Conservation (phyloP, 2,329 filamentous ascomycete species). For the Aspergillus pseudoglaucus region DNA sequence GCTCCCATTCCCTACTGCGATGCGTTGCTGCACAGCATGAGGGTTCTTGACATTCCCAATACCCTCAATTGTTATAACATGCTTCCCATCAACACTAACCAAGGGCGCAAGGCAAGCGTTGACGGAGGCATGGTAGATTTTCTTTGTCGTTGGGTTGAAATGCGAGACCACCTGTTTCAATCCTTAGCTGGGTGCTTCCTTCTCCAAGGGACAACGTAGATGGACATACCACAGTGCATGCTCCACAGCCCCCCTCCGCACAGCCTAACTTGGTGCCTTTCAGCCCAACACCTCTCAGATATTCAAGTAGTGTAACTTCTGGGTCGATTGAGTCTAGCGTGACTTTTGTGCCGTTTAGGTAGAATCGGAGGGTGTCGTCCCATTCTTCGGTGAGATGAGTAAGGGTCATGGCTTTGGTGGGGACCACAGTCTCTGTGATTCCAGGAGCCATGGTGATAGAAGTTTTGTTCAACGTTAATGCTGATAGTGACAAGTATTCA, state of each 20-base stretch:
- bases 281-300: conserved; percentile 80
- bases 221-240: conserved; percentile 70
- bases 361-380: conserved; percentile 85
- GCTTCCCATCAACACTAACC: conserved; percentile 61
- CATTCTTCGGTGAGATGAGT: conserved; percentile 65
- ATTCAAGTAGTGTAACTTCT: conserved; percentile 86
- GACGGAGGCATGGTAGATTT: conserved; percentile 92
- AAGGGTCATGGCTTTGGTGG: conserved; percentile 43
- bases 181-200: conserved; percentile 17
- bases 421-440: conserved; percentile 41
- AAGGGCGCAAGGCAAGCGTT: conserved; percentile 93
- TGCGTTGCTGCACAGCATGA: conserved; percentile 78
- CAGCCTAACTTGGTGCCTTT: conserved; percentile 92
- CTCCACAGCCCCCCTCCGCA: conserved; percentile 92
- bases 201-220: conserved; percentile 52
- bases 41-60: conserved; percentile 74
- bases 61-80: conserved; percentile 87
- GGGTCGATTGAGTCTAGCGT: conserved; percentile 81
- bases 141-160: conserved; percentile 65
- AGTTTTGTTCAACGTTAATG: not conserved
- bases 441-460: conserved; percentile 51
- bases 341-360: conserved; percentile 87
- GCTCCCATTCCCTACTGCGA: conserved; percentile 78
- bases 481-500: too few species aligned
- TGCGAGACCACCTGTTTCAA: conserved; percentile 66